phyloP scores from a whole-genome alignment of 441 rosid genomes.

The Gossypium schwendimanii region DNA sequence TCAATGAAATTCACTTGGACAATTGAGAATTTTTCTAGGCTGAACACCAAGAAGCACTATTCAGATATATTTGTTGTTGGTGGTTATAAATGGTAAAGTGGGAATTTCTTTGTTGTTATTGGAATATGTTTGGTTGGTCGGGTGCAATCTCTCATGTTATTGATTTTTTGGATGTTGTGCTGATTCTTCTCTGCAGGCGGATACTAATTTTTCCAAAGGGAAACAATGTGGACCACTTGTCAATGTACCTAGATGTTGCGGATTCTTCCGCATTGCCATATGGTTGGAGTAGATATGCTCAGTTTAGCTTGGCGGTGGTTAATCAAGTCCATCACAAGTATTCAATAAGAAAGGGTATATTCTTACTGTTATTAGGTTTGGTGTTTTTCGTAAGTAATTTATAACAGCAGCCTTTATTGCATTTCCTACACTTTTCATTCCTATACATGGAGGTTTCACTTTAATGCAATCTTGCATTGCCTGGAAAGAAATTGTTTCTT shows the following conservation, averaged over 20 bases:
- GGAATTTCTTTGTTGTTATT: neutral
- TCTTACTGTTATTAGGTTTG: neutral
- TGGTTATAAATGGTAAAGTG: slow-evolving; percentile 69
- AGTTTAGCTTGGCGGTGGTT: slow-evolving; percentile 72
- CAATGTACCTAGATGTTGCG: slow-evolving; percentile 91
- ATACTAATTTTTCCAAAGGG: slow-evolving; percentile 83
- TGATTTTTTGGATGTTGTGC: slow-evolving; percentile 1
- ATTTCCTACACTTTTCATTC: neutral
- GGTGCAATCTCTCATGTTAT: slow-evolving; percentile 2
- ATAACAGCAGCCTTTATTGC: neutral
- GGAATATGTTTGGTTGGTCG: neutral
- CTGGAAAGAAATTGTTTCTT: neutral
- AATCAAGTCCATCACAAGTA: slow-evolving; percentile 65
- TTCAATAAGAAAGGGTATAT: slow-evolving; percentile 72
- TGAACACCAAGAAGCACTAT: slow-evolving; percentile 79
- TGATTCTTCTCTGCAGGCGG: slow-evolving; percentile 52
- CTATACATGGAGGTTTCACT: neutral
- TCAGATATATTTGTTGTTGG: slow-evolving; percentile 74
- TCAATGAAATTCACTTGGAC: slow-evolving; percentile 75
- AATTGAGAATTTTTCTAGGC: slow-evolving; percentile 59
- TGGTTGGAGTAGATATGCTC: slow-evolving; percentile 95
- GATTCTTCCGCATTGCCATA: slow-evolving; percentile 66
- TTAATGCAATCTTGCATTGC: neutral
- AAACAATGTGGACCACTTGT: slow-evolving; percentile 89
- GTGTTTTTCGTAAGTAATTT: neutral